Base-by-base conservation (phyloP, 192 early-diverging fungal genomes). In the Backusella westeae region DNA sequence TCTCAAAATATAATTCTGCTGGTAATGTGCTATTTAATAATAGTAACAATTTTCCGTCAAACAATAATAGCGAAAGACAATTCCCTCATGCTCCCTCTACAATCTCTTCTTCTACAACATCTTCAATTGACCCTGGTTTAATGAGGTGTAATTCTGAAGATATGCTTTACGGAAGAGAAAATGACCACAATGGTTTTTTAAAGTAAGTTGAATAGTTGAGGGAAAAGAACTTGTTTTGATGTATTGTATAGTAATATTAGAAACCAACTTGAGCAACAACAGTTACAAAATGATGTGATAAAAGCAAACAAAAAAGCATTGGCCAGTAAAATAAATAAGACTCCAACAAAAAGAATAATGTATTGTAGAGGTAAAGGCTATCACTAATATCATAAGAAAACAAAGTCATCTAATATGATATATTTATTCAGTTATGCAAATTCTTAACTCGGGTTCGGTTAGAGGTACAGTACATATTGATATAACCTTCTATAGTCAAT, bases 281-380 rank as follows among this genome's bases (percentile, higher is more conserved):
- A 69, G 41, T 38, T 21, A 35, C 67, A 59, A 59, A 59, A 21
- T 39, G 8, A 23, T 67, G 34, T 35, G 66, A 67, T 8, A 19
- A 67, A 35, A 6, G 35, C 34, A 69, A 38, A 69, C 19, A 69
- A 69, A 69, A 69, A 41, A 41, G 10, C 17, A 10, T 10, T 21
- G 4, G 36, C 36, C 7, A 69, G 21, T 38, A 69, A 49, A 46
- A 49, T 17, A 44, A 71, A 15, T 1, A 32, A 32, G n/a, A 14
- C 14, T 6, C 23, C 26, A 71, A 12, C 69, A 32, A 71, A 71
- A 71, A 42, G 69, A 46, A 71, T 71, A 17, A 71, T 71, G 69
- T 71, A 71, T 8, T 71, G 69, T 15, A 71, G 69, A 71, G 69
- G 69, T 71, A 71, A 71, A 59, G 9, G 1, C 32, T 32, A 32